Conservation (phyloP, 257 asterid species). For the Solanum phureja region DNA sequence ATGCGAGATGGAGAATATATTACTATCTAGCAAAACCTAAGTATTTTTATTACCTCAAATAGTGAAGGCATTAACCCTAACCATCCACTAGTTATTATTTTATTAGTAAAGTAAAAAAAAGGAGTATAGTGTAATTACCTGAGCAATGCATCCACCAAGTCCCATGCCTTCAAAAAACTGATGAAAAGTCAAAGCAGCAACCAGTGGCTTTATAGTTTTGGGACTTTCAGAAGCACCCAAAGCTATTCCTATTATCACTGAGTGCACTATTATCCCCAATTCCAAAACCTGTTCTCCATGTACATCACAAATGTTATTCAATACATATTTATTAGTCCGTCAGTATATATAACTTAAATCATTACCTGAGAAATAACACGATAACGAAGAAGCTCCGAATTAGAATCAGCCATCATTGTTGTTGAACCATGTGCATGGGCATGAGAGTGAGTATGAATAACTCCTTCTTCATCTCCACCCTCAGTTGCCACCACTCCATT, state of each 20-base stretch:
- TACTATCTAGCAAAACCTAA: neutral
- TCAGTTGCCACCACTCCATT: neutral
- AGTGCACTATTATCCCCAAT: neutral
- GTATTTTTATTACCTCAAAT: neutral
- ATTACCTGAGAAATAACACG: conserved; percentile 12
- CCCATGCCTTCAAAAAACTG: conserved; percentile 6
- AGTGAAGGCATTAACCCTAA: neutral
- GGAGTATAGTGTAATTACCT: neutral
- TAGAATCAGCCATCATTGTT: neutral
- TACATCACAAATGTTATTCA: too few species aligned
- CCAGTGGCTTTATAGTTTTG: too few species aligned
- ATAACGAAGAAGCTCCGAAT: neutral
- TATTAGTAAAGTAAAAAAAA: neutral
- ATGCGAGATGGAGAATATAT: too few species aligned
- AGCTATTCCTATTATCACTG: neutral
- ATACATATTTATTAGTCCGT: too few species aligned
- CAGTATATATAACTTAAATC: neutral
- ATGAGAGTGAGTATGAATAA: conserved; percentile 5
- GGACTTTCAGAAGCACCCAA: conserved; percentile 9
- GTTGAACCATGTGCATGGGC: conserved; percentile 11
- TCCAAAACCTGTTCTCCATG: neutral
- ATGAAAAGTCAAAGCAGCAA: conserved; percentile 3
- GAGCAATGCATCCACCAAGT: conserved; percentile 1
- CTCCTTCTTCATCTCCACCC: neutral
- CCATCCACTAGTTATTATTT: too few species aligned